Conservation (phyloP, 192 early-diverging fungal genomes). For the Linnemannia schmuckeri region DNA sequence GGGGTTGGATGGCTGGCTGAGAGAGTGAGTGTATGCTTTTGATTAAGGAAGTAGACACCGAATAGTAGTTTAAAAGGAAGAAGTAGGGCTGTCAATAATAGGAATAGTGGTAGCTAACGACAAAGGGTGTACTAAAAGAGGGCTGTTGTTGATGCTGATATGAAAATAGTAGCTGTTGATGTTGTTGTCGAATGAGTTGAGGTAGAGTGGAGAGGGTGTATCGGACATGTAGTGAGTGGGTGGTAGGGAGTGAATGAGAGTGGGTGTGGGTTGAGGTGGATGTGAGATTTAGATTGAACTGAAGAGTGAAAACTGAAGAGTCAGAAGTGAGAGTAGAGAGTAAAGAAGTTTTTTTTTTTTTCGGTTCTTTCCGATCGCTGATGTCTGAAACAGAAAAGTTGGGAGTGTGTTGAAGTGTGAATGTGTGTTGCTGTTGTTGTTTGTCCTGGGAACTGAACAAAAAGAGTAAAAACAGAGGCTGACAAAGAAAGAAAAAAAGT, state of each 20-base stretch:
- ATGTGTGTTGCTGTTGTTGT: neutral
- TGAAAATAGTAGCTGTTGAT: neutral
- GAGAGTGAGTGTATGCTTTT: neutral
- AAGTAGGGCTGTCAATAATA: neutral
- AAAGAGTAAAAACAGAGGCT: neutral
- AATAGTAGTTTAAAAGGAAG: neutral
- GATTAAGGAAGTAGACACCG: neutral
- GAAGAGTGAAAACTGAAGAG: neutral
- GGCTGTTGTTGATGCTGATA: neutral
- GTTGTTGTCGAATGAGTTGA: neutral
- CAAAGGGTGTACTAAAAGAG: neutral
- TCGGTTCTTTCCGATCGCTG: slow-evolving; percentile 1
- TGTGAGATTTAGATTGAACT: neutral
- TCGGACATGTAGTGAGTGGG: neutral
- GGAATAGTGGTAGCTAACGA: neutral
- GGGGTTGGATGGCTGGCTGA: neutral
- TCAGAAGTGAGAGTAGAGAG: neutral
- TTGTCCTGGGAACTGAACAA: neutral
- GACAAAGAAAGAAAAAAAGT: neutral
- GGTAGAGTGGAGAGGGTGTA: slow-evolving; percentile 1
- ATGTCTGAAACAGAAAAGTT: neutral
- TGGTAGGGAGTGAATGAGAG: neutral
- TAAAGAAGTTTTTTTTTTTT: neutral
- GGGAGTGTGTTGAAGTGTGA: neutral
- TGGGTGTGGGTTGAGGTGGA: neutral